Base-by-base conservation (phyloP, 169 alveolate genomes). In the Plasmodium berghei region DNA sequence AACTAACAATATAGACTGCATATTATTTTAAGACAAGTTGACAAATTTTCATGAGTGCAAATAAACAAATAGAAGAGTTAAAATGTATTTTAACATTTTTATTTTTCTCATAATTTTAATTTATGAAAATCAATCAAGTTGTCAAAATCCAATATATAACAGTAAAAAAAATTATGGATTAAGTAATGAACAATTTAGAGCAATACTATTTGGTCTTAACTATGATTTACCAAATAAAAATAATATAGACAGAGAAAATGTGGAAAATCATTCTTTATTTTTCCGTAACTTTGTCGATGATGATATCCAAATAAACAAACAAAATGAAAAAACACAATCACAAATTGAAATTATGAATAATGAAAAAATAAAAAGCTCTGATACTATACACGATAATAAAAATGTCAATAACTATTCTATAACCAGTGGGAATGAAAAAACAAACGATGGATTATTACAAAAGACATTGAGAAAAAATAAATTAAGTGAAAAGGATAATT, bases 141-240 rank as follows among this genome's bases (percentile, higher is more conserved):
- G 72, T 49, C 75, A 75, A 62, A 62, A 75, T 48, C 18, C 89
- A 20, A 42, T 63, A 64, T 63, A 28, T 49, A 63, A 62, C 52
- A 45, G 88, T 49, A 56, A 63, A 55, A 75, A 20, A 3, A 75
- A 75, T 45, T 75, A 75, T 63, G 89, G 89, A 75, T 63, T 75
- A 75, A 75, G 56, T 56, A 62, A 75, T 22, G 77, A 75, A 22
- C 77, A 75, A 52, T 52, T 75, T 8, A 55, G 75, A 42, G 89
- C 89, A 75, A 75, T 75, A 55, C 64, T 75, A 24, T 63, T 75
- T 52, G 89, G 89, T 46, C 74, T 75, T 75, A 75, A 75, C 49
- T 75, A 62, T 63, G 67, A 75, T 66, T 48, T 56, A 10, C 28
- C 64, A 49, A 58, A 24, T 49, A 62, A 49, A 64, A 62, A 75